Conservation (phyloP, 78 protist genomes). For the Chrysochromulina parva region DNA sequence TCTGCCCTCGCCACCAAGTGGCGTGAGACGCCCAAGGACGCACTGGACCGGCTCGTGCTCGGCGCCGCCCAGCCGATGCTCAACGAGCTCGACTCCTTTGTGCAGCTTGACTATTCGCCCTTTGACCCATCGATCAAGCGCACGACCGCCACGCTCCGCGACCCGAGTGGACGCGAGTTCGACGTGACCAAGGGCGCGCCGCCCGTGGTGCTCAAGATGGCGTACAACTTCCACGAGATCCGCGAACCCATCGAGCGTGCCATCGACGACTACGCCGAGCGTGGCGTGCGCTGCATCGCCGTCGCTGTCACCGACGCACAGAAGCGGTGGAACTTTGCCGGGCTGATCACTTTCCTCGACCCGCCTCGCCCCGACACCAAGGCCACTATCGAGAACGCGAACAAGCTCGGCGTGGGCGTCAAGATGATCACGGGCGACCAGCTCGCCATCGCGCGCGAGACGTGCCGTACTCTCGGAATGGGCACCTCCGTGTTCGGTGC, state of each 20-base stretch:
- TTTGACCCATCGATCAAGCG: slow-evolving; percentile 31
- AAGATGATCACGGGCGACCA: slow-evolving; percentile 86
- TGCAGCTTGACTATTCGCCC: slow-evolving; percentile 28
- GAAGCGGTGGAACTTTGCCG: slow-evolving; percentile 56
- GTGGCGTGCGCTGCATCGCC: background rate
- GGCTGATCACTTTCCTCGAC: slow-evolving; percentile 75
- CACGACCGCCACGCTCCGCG: slow-evolving; percentile 25
- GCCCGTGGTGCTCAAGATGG: slow-evolving; percentile 52
- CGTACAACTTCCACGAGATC: background rate
- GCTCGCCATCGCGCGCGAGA: slow-evolving; percentile 72
- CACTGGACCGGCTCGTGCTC: slow-evolving; percentile 31
- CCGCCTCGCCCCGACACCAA: slow-evolving; percentile 75
- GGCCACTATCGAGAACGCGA: slow-evolving; percentile 54
- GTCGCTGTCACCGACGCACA: background rate
- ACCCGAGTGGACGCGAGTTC: slow-evolving; percentile 17
- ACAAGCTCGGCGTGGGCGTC: slow-evolving; percentile 71
- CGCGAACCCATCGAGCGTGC: background rate
- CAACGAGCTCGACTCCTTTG: background rate
- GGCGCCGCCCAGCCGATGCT: too few species aligned
- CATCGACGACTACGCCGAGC: background rate
- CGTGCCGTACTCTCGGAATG: slow-evolving; percentile 37
- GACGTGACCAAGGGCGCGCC: slow-evolving; percentile 74
- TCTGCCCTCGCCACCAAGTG: slow-evolving; percentile 38
- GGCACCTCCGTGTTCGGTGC: slow-evolving; percentile 15
- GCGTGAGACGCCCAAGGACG: slow-evolving; percentile 31